Evolutionary conservation across 805 yeast genomes (phyloP), one percentile per base, ranked within the genome.

Genomic region (Wickerhamomyces tratensis): DNA sequence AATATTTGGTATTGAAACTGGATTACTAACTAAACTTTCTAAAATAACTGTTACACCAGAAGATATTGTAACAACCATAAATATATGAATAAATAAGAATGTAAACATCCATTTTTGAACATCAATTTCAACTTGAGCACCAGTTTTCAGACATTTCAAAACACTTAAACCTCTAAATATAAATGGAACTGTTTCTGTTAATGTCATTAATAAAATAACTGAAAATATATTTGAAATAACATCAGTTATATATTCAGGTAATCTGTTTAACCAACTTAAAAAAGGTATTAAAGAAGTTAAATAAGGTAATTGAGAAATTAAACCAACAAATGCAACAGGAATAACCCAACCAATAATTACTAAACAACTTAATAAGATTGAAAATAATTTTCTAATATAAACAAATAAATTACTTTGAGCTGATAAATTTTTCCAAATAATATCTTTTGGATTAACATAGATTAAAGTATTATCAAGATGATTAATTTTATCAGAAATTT

Each of bases 51-150:
- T 73, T 5, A 85, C 60, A 27, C 95, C 89, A 0, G 93, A 81
- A 51, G 94, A 86, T 34, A 88, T 73, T 0, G 95, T 83, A 2
- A 88, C 87, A 26, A 88, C 91, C 38, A 89, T 60, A 50, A 89
- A 88, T 36, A 87, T 74, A 51, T 89, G 96, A 41, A 88, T 77
- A 56, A 85, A 87, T 40, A 82, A 64, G 54, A 88, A 88, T 1
- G 77, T 67, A 60, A 85, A 89, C 49, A 84, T 72, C 86, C 93
- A 84, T 38, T 69, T 66, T 49, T 87, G 96, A 13, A 82, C 69
- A 48, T 81, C 84, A n/a, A 75, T 41, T 54, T 88, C 88, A 8
- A 81, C 59, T 43, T 76, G 74, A 1, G 81, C 69, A 0, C 80
- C 78, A 0, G 89, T 78, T 35, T 76, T 63, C 33, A 67, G 71